These are phyloP conservation scores for Huntiella moniliformis DNA, from an alignment of 2,329 filamentous ascomycete genomes.

Conservation along the genomic window DNA sequence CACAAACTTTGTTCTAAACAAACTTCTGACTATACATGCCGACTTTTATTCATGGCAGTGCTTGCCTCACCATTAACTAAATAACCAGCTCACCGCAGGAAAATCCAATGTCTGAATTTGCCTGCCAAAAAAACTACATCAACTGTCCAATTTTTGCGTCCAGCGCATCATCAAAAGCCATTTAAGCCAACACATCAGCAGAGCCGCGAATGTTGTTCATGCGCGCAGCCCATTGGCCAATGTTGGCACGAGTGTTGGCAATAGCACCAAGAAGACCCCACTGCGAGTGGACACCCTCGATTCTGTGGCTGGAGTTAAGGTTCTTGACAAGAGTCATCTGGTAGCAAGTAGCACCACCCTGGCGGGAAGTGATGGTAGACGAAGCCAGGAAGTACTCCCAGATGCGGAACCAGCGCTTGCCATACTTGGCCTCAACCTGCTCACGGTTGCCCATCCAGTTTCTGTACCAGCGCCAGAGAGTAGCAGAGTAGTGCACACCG, in stretches of 20 bases:
- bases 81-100: not conserved
- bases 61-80: not conserved
- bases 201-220: conserved; percentile 11
- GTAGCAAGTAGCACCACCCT: conserved; percentile 70
- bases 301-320: conserved; percentile 67
- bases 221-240: conserved; percentile 16
- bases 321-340: conserved; percentile 81
- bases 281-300: conserved; percentile 54
- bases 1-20: no score
- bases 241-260: conserved; percentile 18
- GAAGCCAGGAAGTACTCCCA: conserved; percentile 86
- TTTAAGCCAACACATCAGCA: conserved; percentile 8
- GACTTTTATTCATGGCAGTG: no score
- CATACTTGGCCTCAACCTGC: conserved; percentile 89
- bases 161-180: not conserved
- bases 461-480: conserved; percentile 93
- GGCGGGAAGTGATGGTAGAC: conserved; percentile 66
- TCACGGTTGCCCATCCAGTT: conserved; percentile 94
- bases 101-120: not conserved
- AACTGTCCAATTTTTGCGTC: not conserved
- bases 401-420: conserved; percentile 86
- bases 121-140: conserved; percentile 2
- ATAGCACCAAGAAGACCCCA: conserved; percentile 48
- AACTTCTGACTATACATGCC: no score
- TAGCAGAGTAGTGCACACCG: conserved; percentile 92